These are phyloP conservation scores for Pyrenophora tritici-repentis DNA, from an alignment of 2,329 filamentous ascomycete species.

Conservation along the genomic window DNA sequence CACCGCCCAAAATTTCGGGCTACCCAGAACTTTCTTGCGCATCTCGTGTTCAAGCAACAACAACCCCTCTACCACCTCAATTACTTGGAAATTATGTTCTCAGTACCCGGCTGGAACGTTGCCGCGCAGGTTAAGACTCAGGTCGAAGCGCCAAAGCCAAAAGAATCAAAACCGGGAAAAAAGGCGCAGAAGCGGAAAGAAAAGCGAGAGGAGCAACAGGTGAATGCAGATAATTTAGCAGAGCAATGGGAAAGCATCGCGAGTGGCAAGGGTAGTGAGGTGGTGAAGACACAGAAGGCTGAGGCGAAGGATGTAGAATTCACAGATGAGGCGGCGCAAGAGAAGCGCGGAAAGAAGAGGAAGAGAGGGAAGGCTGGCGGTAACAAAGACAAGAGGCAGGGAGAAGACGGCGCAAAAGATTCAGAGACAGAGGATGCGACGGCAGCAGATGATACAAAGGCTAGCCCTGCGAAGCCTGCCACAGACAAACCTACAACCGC, in stretches of 20 bases:
- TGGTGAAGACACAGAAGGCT: slow-evolving; percentile 49
- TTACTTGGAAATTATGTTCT: slow-evolving; percentile 68
- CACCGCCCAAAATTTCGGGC: slow-evolving; percentile 25
- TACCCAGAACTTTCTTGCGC: slow-evolving; percentile 1
- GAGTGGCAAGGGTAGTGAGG: slow-evolving; percentile 53
- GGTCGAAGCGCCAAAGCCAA: slow-evolving; percentile 51
- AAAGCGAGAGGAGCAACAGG: slow-evolving; percentile 71
- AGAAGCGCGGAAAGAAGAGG: slow-evolving; percentile 45
- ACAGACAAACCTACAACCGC: slow-evolving; percentile 16
- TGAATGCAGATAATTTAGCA: slow-evolving; percentile 70
- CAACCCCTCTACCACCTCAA: background rate
- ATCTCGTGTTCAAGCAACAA: background rate
- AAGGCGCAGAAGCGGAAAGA: slow-evolving; percentile 60
- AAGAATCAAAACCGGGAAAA: slow-evolving; percentile 51
- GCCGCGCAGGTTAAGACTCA: slow-evolving; percentile 76
- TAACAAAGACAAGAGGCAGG: slow-evolving; percentile 31
- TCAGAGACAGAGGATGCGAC: slow-evolving; percentile 25
- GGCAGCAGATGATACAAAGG: slow-evolving; percentile 33
- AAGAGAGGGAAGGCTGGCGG: slow-evolving; percentile 36
- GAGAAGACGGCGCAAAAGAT: slow-evolving; percentile 24
- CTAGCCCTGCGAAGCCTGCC: slow-evolving; percentile 6
- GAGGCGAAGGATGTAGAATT: slow-evolving; percentile 64
- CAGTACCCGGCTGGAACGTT: slow-evolving; percentile 90
- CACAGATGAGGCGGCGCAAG: slow-evolving; percentile 34
- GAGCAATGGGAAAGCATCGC: slow-evolving; percentile 45